A percentile compares a stretch with the other conserved stretches of the same genome.
Evolutionary conservation across 352 stramenopile species (phyloP).

Genomic region (Globisporangium nunn): DNA sequence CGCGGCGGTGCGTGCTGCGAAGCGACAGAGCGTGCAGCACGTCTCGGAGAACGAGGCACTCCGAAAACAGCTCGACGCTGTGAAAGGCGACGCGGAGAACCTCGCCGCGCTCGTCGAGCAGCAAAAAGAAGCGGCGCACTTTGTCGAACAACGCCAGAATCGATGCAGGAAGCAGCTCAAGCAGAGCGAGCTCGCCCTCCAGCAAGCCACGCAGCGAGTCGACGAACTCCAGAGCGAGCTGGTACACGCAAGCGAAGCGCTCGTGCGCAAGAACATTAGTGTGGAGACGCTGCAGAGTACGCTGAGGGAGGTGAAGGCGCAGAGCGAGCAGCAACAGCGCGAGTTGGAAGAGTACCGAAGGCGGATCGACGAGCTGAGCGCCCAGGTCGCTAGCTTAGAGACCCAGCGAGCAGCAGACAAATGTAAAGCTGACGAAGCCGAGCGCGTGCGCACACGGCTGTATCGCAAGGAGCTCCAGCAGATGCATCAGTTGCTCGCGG

Average conservation of each 20-base stretch:
- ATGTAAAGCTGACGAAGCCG: constrained; percentile 9
- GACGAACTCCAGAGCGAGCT: constrained; percentile 25
- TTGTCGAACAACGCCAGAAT: constrained; percentile 20
- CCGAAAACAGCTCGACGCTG: constrained; percentile 25
- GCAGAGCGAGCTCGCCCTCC: constrained; percentile 11
- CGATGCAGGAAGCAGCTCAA: constrained; percentile 19
- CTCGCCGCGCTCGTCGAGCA: constrained; percentile 35
- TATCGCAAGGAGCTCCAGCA: constrained; percentile 33
- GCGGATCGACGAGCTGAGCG: constrained; percentile 11
- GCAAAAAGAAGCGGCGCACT: constrained; percentile 19
- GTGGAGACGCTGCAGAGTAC: constrained; percentile 22
- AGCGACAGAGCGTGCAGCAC: constrained; percentile 28
- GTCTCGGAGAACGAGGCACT: constrained; percentile 30
- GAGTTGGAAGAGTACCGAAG: constrained; percentile 6
- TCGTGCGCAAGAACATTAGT: constrained; percentile 26
- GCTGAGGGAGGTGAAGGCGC: constrained; percentile 11
- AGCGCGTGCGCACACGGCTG: constrained; percentile 9
- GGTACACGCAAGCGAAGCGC: constrained; percentile 20
- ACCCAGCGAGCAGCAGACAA: background rate
- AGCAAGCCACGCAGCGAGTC: constrained; percentile 8
- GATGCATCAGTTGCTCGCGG: constrained; percentile 37
- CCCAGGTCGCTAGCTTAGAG: constrained; percentile 1
- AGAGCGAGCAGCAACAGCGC: constrained; percentile 17
- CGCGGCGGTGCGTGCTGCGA: constrained; percentile 17
- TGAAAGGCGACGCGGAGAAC: constrained; percentile 33